Conservation (phyloP, 768 basidiomycete species). For the Auriscalpium microsporum region DNA sequence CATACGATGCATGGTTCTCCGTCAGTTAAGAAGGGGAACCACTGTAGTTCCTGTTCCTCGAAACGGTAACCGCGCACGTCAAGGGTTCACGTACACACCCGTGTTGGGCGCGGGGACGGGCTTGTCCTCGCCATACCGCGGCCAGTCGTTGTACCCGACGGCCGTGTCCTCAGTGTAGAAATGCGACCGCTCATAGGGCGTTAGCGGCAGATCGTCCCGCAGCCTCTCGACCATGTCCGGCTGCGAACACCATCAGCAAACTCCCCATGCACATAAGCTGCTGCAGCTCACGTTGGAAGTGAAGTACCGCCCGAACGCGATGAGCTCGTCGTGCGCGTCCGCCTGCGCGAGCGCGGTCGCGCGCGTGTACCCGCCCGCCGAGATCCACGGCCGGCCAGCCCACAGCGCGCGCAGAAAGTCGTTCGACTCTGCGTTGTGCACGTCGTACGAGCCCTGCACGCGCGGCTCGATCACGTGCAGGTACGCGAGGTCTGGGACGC, state of each 20-base stretch:
- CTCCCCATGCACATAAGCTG: background rate
- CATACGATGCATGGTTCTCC: too few relatives aligned
- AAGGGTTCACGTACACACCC: too few relatives aligned
- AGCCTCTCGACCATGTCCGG: slow-evolving; percentile 25
- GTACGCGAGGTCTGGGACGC: slow-evolving; percentile 35
- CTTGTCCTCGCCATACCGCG: slow-evolving; percentile 7
- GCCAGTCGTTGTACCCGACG: slow-evolving; percentile 28
- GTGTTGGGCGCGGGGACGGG: too few relatives aligned
- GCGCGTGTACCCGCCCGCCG: slow-evolving; percentile 36
- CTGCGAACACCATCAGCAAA: slow-evolving; percentile 13
- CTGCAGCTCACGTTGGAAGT: slow-evolving; percentile 25
- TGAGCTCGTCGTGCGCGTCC: slow-evolving; percentile 24
- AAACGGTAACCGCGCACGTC: too few relatives aligned
- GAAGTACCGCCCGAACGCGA: slow-evolving; percentile 31
- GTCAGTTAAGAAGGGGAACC: too few relatives aligned
- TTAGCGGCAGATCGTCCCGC: slow-evolving; percentile 20
- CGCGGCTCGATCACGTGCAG: slow-evolving; percentile 28
- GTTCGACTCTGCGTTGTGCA: slow-evolving; percentile 21
- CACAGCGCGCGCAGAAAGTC: slow-evolving; percentile 40
- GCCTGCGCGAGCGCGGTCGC: slow-evolving; percentile 31
- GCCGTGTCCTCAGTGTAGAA: slow-evolving; percentile 9
- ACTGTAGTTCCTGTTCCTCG: too few relatives aligned
- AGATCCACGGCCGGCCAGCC: slow-evolving; percentile 32
- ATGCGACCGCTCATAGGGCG: slow-evolving; percentile 17
- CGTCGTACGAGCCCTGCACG: slow-evolving; percentile 5